Base-by-base conservation (phyloP, 345 rosid genomes). In the Eucalyptus marginata region DNA sequence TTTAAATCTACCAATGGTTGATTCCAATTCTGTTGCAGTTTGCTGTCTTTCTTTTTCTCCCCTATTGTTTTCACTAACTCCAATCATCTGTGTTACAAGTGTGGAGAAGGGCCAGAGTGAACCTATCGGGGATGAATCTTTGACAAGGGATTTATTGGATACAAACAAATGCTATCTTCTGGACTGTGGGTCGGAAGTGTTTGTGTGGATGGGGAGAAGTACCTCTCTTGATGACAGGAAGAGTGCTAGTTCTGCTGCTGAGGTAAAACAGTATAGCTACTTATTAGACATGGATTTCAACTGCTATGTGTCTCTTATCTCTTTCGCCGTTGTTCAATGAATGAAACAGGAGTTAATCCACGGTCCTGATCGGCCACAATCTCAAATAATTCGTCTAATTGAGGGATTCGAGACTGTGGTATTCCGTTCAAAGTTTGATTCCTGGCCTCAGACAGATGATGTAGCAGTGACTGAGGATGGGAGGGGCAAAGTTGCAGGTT, bases 401-500 rank as follows among this genome's bases (percentile, higher is more conserved):
- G 99, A 97, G 93, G 99, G 99, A 89, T 97, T 95, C 91, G 99
- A 98, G 94, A 96, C 99, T 2, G 98, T 98, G 87, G 93, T 93
- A 93, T 97, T 98, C 90, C 92, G 96, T 88, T 96, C 96, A 5
- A 97, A 96, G 93, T 98, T 98, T 93, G 97, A 95, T 87, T 94
- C 96, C 59, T 98, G 99, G 99, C 99, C 99, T 24, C 91, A 92
- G 91, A 89, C 93, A 54, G 90, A 92, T 91, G 92, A 93, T 54
- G 95, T 90, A 87, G 89, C 98, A 46, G 98, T 96, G 58, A 93
- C 99, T 11, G 97, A 95, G 93, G 99, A 97, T 92, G 99, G 99
- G 89, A 95, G 98, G 93, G 98, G 99, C 94, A 97, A 97, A 93
- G 99, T 98, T 90, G 99, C 99, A 89, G 99, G 99, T 98, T 54